Percentiles rank a stretch among this genome's conserved stretches.
Evolutionary conservation across 2,329 filamentous ascomycete species (phyloP).

Genomic region (Zymoseptoria pseudotritici): DNA sequence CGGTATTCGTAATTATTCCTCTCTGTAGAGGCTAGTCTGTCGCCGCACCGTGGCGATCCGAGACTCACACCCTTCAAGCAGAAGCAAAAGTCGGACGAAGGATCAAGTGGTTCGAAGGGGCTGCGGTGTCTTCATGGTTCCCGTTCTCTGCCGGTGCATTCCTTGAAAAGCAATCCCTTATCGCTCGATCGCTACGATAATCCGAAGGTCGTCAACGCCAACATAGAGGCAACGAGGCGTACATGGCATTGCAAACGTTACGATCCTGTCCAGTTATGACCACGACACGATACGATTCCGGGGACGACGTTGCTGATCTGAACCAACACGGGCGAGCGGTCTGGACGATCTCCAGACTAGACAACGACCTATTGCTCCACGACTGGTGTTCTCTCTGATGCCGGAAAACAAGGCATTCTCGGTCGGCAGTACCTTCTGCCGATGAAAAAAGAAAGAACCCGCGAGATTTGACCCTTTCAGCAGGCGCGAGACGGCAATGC

Average conservation of each 20-base stretch:
- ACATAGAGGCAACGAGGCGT: no score
- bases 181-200: no score
- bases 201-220: no score
- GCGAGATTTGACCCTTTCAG: neutral
- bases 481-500: neutral
- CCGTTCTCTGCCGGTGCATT: neutral
- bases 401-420: no score
- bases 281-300: no score
- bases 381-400: no score
- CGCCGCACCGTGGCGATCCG: neutral
- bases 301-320: no score
- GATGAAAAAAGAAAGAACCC: neutral
- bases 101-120: neutral
- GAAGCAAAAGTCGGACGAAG: neutral
- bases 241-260: no score
- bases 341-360: no score
- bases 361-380: no score
- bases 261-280: no score
- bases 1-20: neutral
- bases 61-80: neutral
- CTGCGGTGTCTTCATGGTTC: neutral
- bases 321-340: no score
- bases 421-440: neutral
- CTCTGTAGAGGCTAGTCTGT: neutral
- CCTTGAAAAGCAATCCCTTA: neutral